A percentile compares a stretch with the other conserved stretches of the same genome.
These are phyloP conservation scores for Cyclaneusma minus DNA, from an alignment of 2,329 filamentous ascomycete species.

Conservation along the genomic window DNA sequence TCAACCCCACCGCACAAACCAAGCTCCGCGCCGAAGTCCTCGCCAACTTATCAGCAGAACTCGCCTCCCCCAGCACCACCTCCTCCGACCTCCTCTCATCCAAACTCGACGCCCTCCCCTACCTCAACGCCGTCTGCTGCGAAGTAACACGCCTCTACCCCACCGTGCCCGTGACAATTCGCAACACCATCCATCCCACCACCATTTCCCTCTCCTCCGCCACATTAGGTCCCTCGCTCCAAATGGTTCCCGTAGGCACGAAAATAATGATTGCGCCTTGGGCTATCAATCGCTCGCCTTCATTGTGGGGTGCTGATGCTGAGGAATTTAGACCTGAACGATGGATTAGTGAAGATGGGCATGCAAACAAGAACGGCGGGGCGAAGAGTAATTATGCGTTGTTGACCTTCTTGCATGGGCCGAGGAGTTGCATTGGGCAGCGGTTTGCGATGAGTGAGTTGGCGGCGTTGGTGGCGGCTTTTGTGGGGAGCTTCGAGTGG, in stretches of 20 bases:
- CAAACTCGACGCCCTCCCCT: conserved; percentile 42
- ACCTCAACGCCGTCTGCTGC: conserved; percentile 48
- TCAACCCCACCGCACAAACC: conserved; percentile 38
- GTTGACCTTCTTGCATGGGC: conserved; percentile 74
- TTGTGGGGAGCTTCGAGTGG: conserved; percentile 9
- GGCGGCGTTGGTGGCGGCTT: conserved; percentile 49
- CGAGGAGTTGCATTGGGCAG: conserved; percentile 70
- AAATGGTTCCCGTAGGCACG: conserved; percentile 42
- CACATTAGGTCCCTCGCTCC: no score
- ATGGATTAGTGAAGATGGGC: conserved; percentile 23
- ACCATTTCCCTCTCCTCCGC: conserved; percentile 36
- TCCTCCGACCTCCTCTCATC: conserved; percentile 24
- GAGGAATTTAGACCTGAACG: conserved; percentile 43
- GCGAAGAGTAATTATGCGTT: conserved; percentile 63
- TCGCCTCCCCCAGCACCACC: conserved; percentile 22
- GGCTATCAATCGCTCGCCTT: conserved; percentile 37
- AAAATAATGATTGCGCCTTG: conserved; percentile 35
- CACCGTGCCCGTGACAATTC: conserved; percentile 48
- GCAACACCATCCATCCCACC: conserved; percentile 39
- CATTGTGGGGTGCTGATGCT: conserved; percentile 46
- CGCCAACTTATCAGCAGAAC: conserved; percentile 8
- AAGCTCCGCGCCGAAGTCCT: conserved; percentile 44
- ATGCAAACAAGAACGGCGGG: conserved; percentile 40
- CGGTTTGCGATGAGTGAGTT: conserved; percentile 72
- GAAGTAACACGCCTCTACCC: conserved; percentile 55